Evolutionary conservation across 441 rosid species (phyloP), one percentile per base, ranked within the genome.

Genomic region (Caryocar brasiliense): DNA sequence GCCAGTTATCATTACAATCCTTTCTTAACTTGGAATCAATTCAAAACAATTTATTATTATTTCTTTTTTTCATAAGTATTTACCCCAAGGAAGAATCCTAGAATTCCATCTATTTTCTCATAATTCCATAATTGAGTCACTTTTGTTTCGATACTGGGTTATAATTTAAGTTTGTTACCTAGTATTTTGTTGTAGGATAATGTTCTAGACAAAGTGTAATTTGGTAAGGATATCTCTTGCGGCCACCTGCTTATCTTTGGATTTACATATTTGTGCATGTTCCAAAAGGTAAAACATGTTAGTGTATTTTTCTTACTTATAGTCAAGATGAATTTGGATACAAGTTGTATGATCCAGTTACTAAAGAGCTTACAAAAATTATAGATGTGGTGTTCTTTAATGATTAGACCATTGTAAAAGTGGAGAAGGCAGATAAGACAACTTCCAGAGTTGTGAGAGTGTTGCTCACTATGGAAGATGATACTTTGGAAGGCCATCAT

Each of bases 271-370:
- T 53, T 47, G 41, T 67, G 4, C 51, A 62, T 7, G 11, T 58
- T 35, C 41, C 10, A 0, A 63, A 10, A 7, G 54, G 58, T 52
- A 65, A 48, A 32, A 32, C 36, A 0, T 17, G 22, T 3, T 6
- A 56, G 12, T 61, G 41, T 38, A 14, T 66, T 0, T 66, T 60
- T 21, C 8, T 56, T 2, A 38, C 28, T 0, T 49, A 24, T 47
- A 29, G 40, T 11, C 27, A 45, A 8, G 32, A 67, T 0, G 56
- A 61, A 7, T 62, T 40, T 47, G 44, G 53, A 0, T 57, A 50
- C 10, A 49, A 23, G 0, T 13, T 51, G 1, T 47, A 18, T 28
- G 57, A 56, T 40, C 52, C 19, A 0, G 1, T 11, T 9, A 24
- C 22, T 0, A 56, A 36, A 28, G 41, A 48, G 21, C 0, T 47